Evolutionary conservation across 140 eudicot genomes (phyloP).

Genomic region (Senecio squalidus): DNA sequence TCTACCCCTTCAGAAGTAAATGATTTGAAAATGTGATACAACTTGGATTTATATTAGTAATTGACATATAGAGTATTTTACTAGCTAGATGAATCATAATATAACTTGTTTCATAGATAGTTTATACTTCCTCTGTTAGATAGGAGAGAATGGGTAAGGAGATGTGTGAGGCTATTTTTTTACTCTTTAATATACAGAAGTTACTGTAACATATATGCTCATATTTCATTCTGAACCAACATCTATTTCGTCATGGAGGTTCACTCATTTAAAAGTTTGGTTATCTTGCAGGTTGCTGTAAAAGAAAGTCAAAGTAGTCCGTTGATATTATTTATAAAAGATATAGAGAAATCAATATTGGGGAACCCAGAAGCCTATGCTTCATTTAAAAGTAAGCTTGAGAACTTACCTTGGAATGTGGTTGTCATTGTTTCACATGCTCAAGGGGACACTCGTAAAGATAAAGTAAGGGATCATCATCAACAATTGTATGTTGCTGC

Average conservation of each 20-base stretch:
- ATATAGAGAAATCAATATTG: constrained; percentile 76
- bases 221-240: background rate
- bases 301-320: constrained; percentile 61
- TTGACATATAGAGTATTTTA: no score
- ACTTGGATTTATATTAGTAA: no score
- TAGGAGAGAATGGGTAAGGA: no score
- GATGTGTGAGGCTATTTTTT: no score
- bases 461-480: constrained; percentile 49
- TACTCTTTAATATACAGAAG: no score
- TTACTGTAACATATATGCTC: no score
- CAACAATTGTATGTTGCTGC: background rate
- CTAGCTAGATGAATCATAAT: no score
- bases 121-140: no score
- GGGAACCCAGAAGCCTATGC: constrained; percentile 75
- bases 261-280: background rate
- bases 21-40: background rate
- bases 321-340: constrained; percentile 67
- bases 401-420: constrained; percentile 58
- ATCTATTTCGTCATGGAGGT: background rate
- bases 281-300: constrained; percentile 56
- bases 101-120: no score
- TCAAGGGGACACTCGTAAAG: constrained; percentile 70
- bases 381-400: constrained; percentile 65
- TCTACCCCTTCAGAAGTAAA: background rate
- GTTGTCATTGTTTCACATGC: constrained; percentile 81